Evolutionary conservation across 352 stramenopile species (phyloP).

Genomic region (Phytophthora melonis): DNA sequence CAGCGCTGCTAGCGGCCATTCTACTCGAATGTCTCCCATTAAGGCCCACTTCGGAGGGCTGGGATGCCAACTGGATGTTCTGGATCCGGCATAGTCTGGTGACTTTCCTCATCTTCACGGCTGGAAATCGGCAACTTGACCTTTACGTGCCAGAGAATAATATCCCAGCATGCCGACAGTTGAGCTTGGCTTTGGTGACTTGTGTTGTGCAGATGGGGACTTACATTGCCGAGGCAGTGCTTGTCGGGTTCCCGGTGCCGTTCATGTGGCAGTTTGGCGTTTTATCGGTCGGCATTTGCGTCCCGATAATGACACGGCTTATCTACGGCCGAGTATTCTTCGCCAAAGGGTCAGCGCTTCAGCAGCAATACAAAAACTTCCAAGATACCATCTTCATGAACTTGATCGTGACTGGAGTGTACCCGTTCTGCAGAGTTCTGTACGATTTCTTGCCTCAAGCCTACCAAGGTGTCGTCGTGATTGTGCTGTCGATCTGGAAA

Average conservation of each 20-base stretch:
- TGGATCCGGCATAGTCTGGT: not conserved
- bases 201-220: not conserved
- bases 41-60: not conserved
- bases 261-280: not conserved
- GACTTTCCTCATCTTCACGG: not conserved
- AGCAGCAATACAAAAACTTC: not conserved
- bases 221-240: not conserved
- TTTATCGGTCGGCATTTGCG: not conserved
- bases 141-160: not conserved
- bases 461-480: slow-evolving; percentile 1
- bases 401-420: slow-evolving; percentile 1
- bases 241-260: not conserved
- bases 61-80: not conserved
- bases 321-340: not conserved
- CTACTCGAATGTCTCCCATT: not conserved
- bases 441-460: not conserved
- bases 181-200: not conserved
- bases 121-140: not conserved
- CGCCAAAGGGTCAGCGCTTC: not conserved
- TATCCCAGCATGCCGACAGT: not conserved
- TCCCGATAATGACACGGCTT: not conserved
- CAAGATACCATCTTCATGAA: not conserved
- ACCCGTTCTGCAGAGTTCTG: slow-evolving; percentile 10
- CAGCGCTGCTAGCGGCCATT: not conserved
- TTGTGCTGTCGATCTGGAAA: slow-evolving; percentile 15